Evolutionary conservation across 2,329 filamentous ascomycete species (phyloP).

Genomic region (Acrocalymma vagum): DNA sequence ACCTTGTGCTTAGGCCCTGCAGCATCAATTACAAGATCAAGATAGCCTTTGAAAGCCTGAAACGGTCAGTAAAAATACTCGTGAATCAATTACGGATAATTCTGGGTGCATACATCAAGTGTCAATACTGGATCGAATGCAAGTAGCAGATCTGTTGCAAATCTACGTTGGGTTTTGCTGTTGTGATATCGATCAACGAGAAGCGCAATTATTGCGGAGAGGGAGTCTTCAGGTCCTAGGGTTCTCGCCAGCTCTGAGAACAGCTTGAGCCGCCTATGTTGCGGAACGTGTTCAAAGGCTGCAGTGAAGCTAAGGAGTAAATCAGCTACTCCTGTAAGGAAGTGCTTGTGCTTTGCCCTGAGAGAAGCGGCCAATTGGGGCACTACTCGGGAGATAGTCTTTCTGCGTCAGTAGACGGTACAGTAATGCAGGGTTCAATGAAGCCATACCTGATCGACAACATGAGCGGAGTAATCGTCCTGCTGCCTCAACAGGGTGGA

Average conservation of each 20-base stretch:
- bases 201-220: slow-evolving; percentile 88
- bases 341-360: slow-evolving; percentile 77
- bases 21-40: slow-evolving; percentile 78
- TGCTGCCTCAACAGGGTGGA: slow-evolving; percentile 89
- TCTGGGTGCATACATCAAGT: slow-evolving; percentile 61
- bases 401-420: slow-evolving; percentile 4
- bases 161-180: slow-evolving; percentile 76
- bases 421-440: not conserved
- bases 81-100: too few relatives aligned
- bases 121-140: slow-evolving; percentile 79
- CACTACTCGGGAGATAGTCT: slow-evolving; percentile 92
- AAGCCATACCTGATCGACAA: slow-evolving; percentile 73
- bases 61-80: slow-evolving; percentile 3
- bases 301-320: slow-evolving; percentile 95
- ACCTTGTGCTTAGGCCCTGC: slow-evolving; percentile 78
- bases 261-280: slow-evolving; percentile 81
- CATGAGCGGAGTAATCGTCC: slow-evolving; percentile 96
- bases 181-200: slow-evolving; percentile 87
- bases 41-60: slow-evolving; percentile 76
- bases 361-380: slow-evolving; percentile 89
- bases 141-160: slow-evolving; percentile 77
- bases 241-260: slow-evolving; percentile 88
- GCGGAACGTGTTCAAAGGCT: slow-evolving; percentile 94
- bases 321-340: slow-evolving; percentile 84
- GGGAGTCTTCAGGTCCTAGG: slow-evolving; percentile 83